Evolutionary conservation across 768 basidiomycete species (phyloP), one percentile per base, ranked within the genome.

Genomic region (Stropharia rugosoannulata): DNA sequence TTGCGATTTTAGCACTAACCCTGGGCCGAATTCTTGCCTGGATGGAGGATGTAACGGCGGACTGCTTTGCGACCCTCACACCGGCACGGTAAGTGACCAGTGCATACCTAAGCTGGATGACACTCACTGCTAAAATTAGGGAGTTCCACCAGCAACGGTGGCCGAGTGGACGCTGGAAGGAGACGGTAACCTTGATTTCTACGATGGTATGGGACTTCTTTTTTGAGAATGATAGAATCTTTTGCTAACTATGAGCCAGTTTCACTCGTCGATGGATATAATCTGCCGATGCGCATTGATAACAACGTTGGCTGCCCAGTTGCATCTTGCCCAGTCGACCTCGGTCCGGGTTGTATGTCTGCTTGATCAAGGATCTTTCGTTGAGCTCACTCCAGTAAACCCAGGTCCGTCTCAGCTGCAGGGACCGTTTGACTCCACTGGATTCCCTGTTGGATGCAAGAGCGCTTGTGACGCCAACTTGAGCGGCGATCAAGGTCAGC

Each of bases 21-120:
- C 75, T 38, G 78, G 79, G n/a, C 83, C 79, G 18, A 83, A 77
- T 59, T 82, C 83, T 10, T 90, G 87, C 59, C 57, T 82, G 18
- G 75, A 77, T 54, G 88, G 87, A 40, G 85, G 85, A 40, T 89
- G 87, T 65, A 85, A 84, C 57, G 87, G 88, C 16, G 88, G 87
- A 37, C 71, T 90, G 7, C 62, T 73, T 11, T 89, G 88, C 58
- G 81, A 80, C 60, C 59, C 73, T 10, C 62, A 65, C 37, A 77
- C 76, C 29, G 85, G 81, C 41, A 83, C 83, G 15, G 78, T 78
- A 59, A 57, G 72, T 56, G 5, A 16, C 15, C 18, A 9, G n/a
- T 16, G 41, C 18, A 15, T 40, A 47, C 25, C 27, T 51, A 35
- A 9, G 15, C 43, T 15, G 19, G 19, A 5, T 27, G 13, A 39